Evolutionary conservation across 2,329 filamentous ascomycete species (phyloP), one percentile per base, ranked within the genome.

Genomic region (Mycosphaerella sp.): DNA sequence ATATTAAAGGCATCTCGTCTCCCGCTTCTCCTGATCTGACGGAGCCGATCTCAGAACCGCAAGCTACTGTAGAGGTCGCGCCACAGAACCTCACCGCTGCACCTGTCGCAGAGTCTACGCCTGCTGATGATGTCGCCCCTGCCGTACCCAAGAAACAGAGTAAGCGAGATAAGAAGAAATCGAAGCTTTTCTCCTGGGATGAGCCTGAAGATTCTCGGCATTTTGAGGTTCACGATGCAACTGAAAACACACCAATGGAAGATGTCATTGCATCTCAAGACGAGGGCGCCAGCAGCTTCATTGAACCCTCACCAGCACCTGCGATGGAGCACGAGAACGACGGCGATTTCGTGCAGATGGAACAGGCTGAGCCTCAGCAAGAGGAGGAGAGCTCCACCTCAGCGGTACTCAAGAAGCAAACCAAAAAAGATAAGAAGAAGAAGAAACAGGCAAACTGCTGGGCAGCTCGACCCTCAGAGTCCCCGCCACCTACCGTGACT

Each of bases 101-200:
- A 38, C 7, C 48, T 29, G 43, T 38, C 31, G 45, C 46, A 17
- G 26, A 34, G 23, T 4, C 31, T 47, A 29, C 26, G 11, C 29
- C 39, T 14, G 42, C 6, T 9, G 42, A 50, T 5, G 54, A 51
- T 7, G 31, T 48, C 8, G 29, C 62, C 38, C 42, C 58, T n/a
- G n/a, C 47, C 8, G 45, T 43, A 6, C 56, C 59, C 41, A 56
- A 39, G 46, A 69, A 69, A 53, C 60, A 65, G 54, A 65, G 67
- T 45, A 73, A 73, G 62, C 74, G 73, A 47, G 68, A 71, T 29
- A 72, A 72, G 59, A 72, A 72, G 43, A 73, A 74, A 58, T 66
- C 64, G 40, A 58, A 59, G 45, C 10, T 21, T 26, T 6, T 44
- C 1, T 44, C 42, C 17, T 44, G 42, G 42, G 42, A 44, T 9